Evolutionary conservation across 352 stramenopile genomes (phyloP), one percentile per base, ranked within the genome.

Genomic region (Globisporangium rhizosaccharum): DNA sequence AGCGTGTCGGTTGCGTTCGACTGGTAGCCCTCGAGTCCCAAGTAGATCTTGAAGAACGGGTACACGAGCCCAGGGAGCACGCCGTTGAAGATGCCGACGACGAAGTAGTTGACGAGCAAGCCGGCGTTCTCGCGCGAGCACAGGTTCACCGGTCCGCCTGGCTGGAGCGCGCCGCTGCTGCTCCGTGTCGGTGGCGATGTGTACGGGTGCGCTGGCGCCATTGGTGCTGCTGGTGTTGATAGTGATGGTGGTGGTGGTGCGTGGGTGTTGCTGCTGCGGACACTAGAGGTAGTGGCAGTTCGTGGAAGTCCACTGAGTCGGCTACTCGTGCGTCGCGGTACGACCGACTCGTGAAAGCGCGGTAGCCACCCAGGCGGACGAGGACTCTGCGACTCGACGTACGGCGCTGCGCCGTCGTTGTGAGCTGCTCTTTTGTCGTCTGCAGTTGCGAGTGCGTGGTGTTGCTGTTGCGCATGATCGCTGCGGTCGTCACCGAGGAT

Each of bases 1-100:
- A 90, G 57, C 39, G 79, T 81, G 56, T 84, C 78, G 3, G 66
- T 58, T 37, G 79, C 66, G 57, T 87, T 87, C 30, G 77, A 71
- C 64, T 90, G 77, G 51, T 87, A 87, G 28, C 79, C 72, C 61
- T 92, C 62, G 23, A 90, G 59, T 7, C 75, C 70, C 2, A 90
- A 65, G 30, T 85, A 83, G 58, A 85, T 73, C 57, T 88, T 88
- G 66, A 90, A 86, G 28, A 93, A 63, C 39, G 83, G 83, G 52
- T 89, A 89, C 2, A 87, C 75, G 7, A 93, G 62, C 14, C 81
- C 77, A 4, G 81, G 77, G 30, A 88, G 71, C 17, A 79, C 67
- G 30, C 81, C 77, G 55, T 90, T 85, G 64, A 91, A 79, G 28
- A 89, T 66, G 9, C 81, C 83, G 30, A 86, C 81, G 9, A 76